Base-by-base conservation (phyloP, 306 rosid species). In the Dryas alaskensis region DNA sequence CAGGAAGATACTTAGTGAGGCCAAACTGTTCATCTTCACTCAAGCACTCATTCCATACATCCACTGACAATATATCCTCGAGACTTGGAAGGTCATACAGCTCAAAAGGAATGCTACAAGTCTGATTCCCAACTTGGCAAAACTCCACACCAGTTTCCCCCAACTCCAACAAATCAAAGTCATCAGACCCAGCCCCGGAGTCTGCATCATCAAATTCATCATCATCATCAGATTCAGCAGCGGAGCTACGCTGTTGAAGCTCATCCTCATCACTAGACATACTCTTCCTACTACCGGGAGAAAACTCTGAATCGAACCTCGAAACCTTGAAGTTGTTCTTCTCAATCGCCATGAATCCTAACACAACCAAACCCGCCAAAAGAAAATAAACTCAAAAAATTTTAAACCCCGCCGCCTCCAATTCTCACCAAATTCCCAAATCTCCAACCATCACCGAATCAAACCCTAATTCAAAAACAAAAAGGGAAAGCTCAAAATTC, bases 171-270 rank as follows among this genome's bases (percentile, higher is more conserved):
- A 92, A 85, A 86, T 95, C 99, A 86, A 90, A 95, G 85, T 95
- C 99, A 80, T 95, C 99, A 4, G 99, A 95, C 69, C 98, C 99
- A 0, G 99, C 98, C 83, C 99, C 98, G 4, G 99, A 95, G 81
- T 95, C 98, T 0, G 96, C 99, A 80, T 95, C 98, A 69, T 90
- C 93, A 78, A 86, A 90, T 74, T 95, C 99, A 6, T 92, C 99
- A 2, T 90, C 97, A 8, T 95, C 98, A 12, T 95, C 99, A 3
- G 98, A 90, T 73, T 95, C 98, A 11, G 69, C 70, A 0, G 86
- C 97, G 1, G 93, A 82, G 84, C 84, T 83, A 16, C 78, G 90
- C 81, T 88, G 89, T 55, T 79, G 93, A 79, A 86, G 87, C 86
- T 88, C 96, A 46, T 92, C 98, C 8, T 92, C 97, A 40, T 95